phyloP scores from a whole-genome alignment of 2,329 filamentous ascomycete genomes.

The Colletotrichum limetticola region DNA sequence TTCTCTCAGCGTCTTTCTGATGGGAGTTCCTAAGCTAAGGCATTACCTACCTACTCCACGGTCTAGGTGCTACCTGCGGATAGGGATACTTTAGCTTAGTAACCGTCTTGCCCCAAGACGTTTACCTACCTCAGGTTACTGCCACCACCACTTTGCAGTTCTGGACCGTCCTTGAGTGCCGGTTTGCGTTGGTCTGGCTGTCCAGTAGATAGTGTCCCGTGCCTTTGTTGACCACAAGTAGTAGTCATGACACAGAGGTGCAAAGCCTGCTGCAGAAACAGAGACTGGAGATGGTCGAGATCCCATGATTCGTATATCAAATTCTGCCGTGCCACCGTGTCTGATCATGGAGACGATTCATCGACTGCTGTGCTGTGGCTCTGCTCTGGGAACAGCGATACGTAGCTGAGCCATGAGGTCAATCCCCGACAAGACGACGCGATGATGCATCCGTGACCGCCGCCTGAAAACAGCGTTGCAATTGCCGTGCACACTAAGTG shows the following conservation, averaged over 20 bases:
- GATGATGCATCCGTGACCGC: neutral
- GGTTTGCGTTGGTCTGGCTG: conserved; percentile 5
- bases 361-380: neutral
- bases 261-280: neutral
- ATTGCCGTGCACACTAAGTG: neutral
- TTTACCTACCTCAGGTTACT: neutral
- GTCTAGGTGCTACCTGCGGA: neutral
- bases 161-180: conserved; percentile 31
- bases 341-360: neutral
- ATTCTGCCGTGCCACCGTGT: neutral
- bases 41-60: neutral
- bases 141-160: neutral
- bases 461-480: neutral
- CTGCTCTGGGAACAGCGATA: neutral
- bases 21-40: neutral
- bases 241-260: neutral
- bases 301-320: neutral
- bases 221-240: neutral
- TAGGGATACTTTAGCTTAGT: neutral
- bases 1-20: too few relatives aligned
- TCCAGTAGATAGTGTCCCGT: neutral
- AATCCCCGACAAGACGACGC: neutral
- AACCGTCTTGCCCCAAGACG: neutral
- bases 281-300: neutral
- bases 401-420: neutral